These are phyloP conservation scores for Cucumis melo DNA, from an alignment of 306 rosid genomes.

Conservation along the genomic window DNA sequence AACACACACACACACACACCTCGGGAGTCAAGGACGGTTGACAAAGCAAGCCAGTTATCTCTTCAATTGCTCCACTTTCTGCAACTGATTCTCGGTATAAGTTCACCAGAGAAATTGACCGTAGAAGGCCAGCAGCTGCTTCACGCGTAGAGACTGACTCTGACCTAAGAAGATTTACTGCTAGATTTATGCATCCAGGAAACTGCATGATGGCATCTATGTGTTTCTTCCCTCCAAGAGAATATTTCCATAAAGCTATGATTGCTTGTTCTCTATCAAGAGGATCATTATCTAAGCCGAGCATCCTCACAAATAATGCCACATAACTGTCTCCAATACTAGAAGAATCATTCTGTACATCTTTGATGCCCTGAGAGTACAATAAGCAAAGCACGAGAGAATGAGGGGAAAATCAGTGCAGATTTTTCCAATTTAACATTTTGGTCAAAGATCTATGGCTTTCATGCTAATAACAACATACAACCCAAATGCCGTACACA, in stretches of 20 bases:
- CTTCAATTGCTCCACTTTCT: constrained; percentile 81
- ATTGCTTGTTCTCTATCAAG: constrained; percentile 76
- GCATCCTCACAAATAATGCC: constrained; percentile 74
- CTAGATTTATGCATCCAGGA: constrained; percentile 71
- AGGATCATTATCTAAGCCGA: constrained; percentile 60
- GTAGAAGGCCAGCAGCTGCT: constrained; percentile 89
- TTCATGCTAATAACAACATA: neutral
- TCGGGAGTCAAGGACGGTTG: constrained; percentile 44
- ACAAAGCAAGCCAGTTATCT: constrained; percentile 53
- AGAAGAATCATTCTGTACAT: constrained; percentile 21
- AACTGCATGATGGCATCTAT: constrained; percentile 71
- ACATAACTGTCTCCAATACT: constrained; percentile 46
- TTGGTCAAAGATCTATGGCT: neutral
- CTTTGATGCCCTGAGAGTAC: constrained; percentile 38
- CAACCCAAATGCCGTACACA: neutral
- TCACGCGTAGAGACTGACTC: constrained; percentile 57
- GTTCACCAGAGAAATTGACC: constrained; percentile 54
- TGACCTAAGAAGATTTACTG: constrained; percentile 59
- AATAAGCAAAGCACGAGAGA: neutral
- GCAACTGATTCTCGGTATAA: constrained; percentile 53
- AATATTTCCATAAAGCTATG: constrained; percentile 71
- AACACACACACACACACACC: constrained; percentile 24
- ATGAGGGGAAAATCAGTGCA: neutral
- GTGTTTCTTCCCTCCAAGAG: constrained; percentile 75
- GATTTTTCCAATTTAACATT: neutral